Conservation (phyloP, 768 basidiomycete species). For the Phaeotremella fagi region DNA sequence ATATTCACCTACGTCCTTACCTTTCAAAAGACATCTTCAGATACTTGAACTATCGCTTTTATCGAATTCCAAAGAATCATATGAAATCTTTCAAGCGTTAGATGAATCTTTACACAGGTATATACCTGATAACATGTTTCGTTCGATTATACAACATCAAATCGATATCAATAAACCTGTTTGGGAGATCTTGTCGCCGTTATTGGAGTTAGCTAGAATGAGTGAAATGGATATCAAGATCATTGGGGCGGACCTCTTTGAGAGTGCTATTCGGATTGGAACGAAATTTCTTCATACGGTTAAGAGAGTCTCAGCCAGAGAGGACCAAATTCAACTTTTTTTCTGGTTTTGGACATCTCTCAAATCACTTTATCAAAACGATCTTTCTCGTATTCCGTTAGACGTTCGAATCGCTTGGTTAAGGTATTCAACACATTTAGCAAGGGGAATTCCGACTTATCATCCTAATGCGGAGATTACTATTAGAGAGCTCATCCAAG, state of each 20-base stretch:
- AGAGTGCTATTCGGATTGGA: conserved; percentile 4
- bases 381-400: conserved; percentile 1
- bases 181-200: conserved; percentile 1
- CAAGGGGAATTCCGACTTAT: too few species aligned
- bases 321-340: too few species aligned
- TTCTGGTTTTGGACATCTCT: background rate
- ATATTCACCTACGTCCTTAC: conserved; percentile 20
- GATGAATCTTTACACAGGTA: conserved; percentile 25
- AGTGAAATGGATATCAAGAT: conserved; percentile 10
- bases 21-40: conserved; percentile 36
- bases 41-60: conserved; percentile 24
- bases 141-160: conserved; percentile 27
- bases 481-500: background rate
- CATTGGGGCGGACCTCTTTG: conserved; percentile 5
- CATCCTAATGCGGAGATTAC: too few species aligned
- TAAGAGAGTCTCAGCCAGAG: too few species aligned
- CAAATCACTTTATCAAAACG: background rate
- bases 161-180: background rate
- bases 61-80: conserved; percentile 27
- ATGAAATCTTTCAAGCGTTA: conserved; percentile 23
- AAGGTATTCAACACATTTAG: background rate
- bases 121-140: conserved; percentile 29
- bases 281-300: background rate
- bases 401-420: conserved; percentile 9
- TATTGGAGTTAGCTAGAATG: conserved; percentile 7